A percentile compares a stretch with the other conserved stretches of the same genome.
These are phyloP conservation scores for Vanilla planifolia DNA, from an alignment of 106 monocot species.

Conservation along the genomic window DNA sequence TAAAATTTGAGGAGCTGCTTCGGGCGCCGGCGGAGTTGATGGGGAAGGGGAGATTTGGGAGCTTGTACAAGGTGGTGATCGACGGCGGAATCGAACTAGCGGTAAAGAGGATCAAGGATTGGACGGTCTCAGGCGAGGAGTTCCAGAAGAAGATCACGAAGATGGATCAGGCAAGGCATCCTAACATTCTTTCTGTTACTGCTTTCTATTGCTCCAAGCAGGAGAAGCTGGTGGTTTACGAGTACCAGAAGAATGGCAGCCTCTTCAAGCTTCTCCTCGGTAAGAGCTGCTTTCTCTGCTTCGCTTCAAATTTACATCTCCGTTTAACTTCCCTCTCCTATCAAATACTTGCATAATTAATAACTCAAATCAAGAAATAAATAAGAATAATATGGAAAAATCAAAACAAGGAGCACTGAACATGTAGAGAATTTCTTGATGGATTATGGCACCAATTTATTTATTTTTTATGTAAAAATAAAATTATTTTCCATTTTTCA, in stretches of 20 bases:
- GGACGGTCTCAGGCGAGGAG: slow-evolving; percentile 8
- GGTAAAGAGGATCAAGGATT: slow-evolving; percentile 45
- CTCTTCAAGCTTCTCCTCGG: slow-evolving; percentile 38
- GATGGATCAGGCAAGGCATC: slow-evolving; percentile 21
- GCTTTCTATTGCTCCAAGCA: slow-evolving; percentile 45
- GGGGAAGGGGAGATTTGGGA: slow-evolving; percentile 33
- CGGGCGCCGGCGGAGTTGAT: slow-evolving; percentile 44
- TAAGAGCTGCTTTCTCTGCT: slow-evolving; percentile 13
- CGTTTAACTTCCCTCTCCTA: too few species aligned
- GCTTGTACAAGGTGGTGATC: slow-evolving; percentile 35
- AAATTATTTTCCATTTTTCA: too few species aligned
- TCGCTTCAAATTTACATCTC: too few species aligned
- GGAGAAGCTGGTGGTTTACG: slow-evolving; percentile 54
- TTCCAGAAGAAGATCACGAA: slow-evolving; percentile 33
- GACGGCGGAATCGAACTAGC: slow-evolving; percentile 13
- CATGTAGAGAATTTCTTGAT: too few species aligned
- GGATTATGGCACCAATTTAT: too few species aligned
- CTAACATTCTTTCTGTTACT: slow-evolving; percentile 12
- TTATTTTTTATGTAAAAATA: too few species aligned
- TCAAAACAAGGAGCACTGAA: too few species aligned
- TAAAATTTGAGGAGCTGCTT: slow-evolving; percentile 38
- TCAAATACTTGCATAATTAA: too few species aligned
- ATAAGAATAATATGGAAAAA: too few species aligned
- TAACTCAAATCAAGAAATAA: too few species aligned
- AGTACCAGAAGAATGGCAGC: slow-evolving; percentile 38